Evolutionary conservation across 164 flowering plant genomes (phyloP), one percentile per base, ranked within the genome.

Genomic region (Chimonanthus praecox): DNA sequence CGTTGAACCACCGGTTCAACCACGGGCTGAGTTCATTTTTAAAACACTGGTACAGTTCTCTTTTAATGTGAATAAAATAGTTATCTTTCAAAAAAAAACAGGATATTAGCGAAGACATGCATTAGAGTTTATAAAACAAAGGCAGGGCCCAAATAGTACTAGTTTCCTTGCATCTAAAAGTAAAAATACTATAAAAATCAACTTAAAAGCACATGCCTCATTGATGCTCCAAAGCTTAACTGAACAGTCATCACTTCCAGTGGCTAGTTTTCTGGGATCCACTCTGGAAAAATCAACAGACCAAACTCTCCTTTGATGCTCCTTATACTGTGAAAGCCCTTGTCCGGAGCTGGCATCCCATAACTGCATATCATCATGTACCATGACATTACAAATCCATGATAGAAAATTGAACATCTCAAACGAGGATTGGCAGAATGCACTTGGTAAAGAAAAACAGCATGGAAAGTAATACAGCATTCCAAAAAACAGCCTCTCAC

Each of bases 151-250:
- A 33, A 33, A 33, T 0, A 33, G 33, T 33, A 33, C 33, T 33
- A 33, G 33, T 33, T 33, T 33, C 33, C 33, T 33, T 33, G 33
- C 33, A 33, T 33, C 33, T 33, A 33, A 13, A 54, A 9, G 16
- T 2, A 54, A 8, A 7, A 51, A 9, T 10, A 51, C 15, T 54
- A 49, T 49, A 54, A 44, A 44, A 44, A 66, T 66, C 16, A 11
- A 33, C 43, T 71, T 46, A 4, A n/a, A 51, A 16, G 58, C 5
- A 46, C 83, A 71, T 89, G 78, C 98, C 94, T 94, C 97, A 80
- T 87, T 96, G 49, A 96, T 87, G 86, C 80, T 92, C 99, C 99
- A 96, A 69, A 96, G 74, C 82, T 94, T 94, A 73, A 96, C 99
- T 60, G 87, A 78, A 80, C 84, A 88, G 82, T 96, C 99, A 85